phyloP scores from a whole-genome alignment of 1,284 basidiomycete species.

The Paramarasmius palmivorus region DNA sequence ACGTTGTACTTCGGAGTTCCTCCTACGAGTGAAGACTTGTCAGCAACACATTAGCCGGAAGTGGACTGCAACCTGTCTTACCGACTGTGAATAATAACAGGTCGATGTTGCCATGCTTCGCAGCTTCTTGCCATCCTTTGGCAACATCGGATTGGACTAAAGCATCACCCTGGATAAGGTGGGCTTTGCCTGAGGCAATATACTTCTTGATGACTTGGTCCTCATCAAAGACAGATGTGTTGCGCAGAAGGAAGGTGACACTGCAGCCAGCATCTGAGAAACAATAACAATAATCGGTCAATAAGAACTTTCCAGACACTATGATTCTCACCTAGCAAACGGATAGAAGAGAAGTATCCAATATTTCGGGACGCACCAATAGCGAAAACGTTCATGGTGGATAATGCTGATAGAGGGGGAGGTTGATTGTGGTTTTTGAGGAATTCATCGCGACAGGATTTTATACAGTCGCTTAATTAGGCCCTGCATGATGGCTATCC shows the following conservation, averaged over 20 bases:
- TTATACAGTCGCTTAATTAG: too few species aligned
- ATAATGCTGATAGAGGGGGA: too few species aligned
- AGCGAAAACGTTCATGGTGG: constrained; percentile 34
- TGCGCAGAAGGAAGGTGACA: constrained; percentile 53
- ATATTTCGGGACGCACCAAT: constrained; percentile 69
- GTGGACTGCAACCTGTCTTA: constrained; percentile 25
- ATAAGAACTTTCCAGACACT: not conserved
- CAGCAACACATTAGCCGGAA: not conserved
- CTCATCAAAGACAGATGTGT: constrained; percentile 41
- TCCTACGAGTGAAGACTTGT: constrained; percentile 26
- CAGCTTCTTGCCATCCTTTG: constrained; percentile 44
- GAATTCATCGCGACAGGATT: too few species aligned
- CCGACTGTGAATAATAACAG: constrained; percentile 52
- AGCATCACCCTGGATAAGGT: constrained; percentile 53
- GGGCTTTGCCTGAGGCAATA: constrained; percentile 41
- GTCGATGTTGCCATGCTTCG: constrained; percentile 36
- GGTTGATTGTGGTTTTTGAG: too few species aligned
- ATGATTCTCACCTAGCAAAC: constrained; percentile 46
- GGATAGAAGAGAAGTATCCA: constrained; percentile 53
- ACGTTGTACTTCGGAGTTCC: constrained; percentile 41
- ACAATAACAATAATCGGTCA: not conserved
- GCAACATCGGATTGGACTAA: constrained; percentile 43
- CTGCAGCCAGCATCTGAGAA: constrained; percentile 47
- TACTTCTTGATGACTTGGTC: constrained; percentile 43
- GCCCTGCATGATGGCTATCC: too few species aligned